Base-by-base conservation (phyloP, 2,329 filamentous ascomycete species). In the Colletotrichum kahawae region DNA sequence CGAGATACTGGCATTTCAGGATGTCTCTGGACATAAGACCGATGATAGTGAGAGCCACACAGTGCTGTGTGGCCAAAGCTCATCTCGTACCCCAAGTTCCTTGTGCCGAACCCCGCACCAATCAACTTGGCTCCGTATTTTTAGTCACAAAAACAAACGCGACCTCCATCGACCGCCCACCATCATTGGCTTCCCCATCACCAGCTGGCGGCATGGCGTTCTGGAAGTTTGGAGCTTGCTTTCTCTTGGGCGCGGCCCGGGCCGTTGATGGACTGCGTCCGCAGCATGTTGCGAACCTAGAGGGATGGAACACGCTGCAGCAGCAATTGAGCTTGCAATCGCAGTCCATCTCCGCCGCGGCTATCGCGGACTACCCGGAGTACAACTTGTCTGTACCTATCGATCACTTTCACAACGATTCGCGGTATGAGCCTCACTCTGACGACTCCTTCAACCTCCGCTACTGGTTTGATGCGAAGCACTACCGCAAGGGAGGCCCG, bases 351-450 rank as follows among this genome's bases (percentile, higher is more conserved):
- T 36, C 70, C 14, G 27, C 36, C 36, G 66, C 69, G 34, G 57
- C 63, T 21, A n/a, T 68, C 54, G 43, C 63, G 10, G 36, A 51
- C 10, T 88, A 87, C 76, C 83, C 83, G 10, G 83, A 82, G 7
- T 82, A 85, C 79, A 86, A 83, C 66, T 79, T 88, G 43, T 81
- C 81, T 18, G 88, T 90, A 5, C 90, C 90, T 18, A 87, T 97
- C 38, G 95, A 98, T 82, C 94, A 97, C 81, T 97, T 97, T 85
- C 94, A 94, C 84, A 95, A 96, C 80, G 93, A 95, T 70, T 90
- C 92, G 3, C 86, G 88, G 64, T 97, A 97, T 81, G 94, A 93
- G 82, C 95, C 95, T 43, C 95, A 97, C 82, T 91, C 89, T 10
- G 86, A 93, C 78, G 92, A 83, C 31, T 90, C 85, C 2, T 98